These are phyloP conservation scores for Cochlearia excelsa DNA, from an alignment of 345 rosid genomes.

Conservation along the genomic window DNA sequence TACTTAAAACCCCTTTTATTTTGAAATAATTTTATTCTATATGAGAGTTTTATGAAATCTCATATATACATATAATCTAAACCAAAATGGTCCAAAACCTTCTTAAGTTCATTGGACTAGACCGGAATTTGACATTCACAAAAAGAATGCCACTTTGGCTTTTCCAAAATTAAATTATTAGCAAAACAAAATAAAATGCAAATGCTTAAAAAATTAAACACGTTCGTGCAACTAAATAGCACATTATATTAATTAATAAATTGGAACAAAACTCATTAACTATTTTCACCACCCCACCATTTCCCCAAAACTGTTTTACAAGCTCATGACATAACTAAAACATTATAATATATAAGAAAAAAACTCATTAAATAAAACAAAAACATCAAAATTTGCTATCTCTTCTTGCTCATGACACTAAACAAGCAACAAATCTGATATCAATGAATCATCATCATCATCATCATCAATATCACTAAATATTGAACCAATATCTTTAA, in stretches of 20 bases:
- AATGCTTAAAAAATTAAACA: slow-evolving; percentile 15
- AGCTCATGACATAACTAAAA: slow-evolving; percentile 28
- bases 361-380: slow-evolving; percentile 3
- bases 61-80: too few species aligned
- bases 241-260: slow-evolving; percentile 1
- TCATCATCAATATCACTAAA: slow-evolving; percentile 58
- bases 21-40: too few species aligned
- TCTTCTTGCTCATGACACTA: neutral
- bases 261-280: slow-evolving; percentile 3
- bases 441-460: slow-evolving; percentile 45
- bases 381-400: slow-evolving; percentile 34
- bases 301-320: slow-evolving; percentile 40
- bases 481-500: slow-evolving; percentile 42
- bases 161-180: slow-evolving; percentile 3
- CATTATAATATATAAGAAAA: slow-evolving; percentile 21
- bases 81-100: slow-evolving; percentile 1
- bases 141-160: slow-evolving; percentile 62
- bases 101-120: slow-evolving; percentile 37
- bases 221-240: slow-evolving; percentile 35
- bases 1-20: too few species aligned
- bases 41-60: too few species aligned
- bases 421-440: slow-evolving; percentile 52
- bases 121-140: slow-evolving; percentile 48
- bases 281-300: slow-evolving; percentile 28
- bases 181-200: neutral